Base-by-base conservation (phyloP, 805 yeast species). In the Teunomyces tritomae region DNA sequence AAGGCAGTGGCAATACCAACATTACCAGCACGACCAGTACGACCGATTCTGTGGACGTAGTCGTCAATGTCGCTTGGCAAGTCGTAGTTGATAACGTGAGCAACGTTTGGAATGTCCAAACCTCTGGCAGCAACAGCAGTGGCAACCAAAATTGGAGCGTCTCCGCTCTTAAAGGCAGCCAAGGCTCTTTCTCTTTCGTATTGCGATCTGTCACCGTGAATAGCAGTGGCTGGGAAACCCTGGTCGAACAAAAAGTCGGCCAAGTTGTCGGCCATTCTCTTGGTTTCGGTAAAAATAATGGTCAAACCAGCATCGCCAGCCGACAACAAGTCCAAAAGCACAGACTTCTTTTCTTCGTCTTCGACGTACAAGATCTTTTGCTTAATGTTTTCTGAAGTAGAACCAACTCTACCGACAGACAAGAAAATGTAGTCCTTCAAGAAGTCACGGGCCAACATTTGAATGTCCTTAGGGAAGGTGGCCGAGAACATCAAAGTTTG, bases 1-100 rank as follows among this genome's bases (percentile, higher is more conserved):
- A 94, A 94, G 44, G 99, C 96, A 57, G 97, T 91, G 56, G 99
- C 97, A 61, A 88, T 79, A 87, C 99, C 99, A 53, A 87, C 84
- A 78, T 94, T 94, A 82, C 99, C 99, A 63, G 99, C 99, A 84
- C 99, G 94, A 76, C 99, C 99, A 65, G 99, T 94, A 84, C 99
- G 92, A 83, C 99, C 99, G 68, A 94, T 94, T 79, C 99, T 88
- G 79, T 94, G 99, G 50, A 94, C 99, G 68, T 94, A 94, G 74
- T 94, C 99, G 72, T 94, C 99, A 64, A 94, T 87, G 71, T 94
- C 98, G 67, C 86, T 78, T 70, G 99, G 99, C 70, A 94, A 79
- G 69, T 94, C 99, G 71, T 87, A 94, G 82, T 94, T 94, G 74
- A 94, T 86, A 65, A 94, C 99, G 68, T 92, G 98, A 43, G 95